Evolutionary conservation across 148 eudicot species (phyloP).

Genomic region (Oxyria digyna): DNA sequence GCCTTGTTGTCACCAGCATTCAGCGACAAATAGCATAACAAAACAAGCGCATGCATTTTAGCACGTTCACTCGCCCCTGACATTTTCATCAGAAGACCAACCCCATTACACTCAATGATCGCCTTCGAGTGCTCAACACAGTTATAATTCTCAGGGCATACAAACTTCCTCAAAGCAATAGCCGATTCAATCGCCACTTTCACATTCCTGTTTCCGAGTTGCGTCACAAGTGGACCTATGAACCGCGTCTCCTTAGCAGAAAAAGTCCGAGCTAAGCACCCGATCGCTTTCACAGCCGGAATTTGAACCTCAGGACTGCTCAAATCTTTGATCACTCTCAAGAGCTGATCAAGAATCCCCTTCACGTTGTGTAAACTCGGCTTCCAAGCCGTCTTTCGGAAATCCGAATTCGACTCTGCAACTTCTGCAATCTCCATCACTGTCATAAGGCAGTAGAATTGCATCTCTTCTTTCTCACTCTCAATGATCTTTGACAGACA

Average conservation of each 20-base stretch:
- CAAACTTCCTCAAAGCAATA: slow-evolving; percentile 50
- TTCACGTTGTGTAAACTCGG: slow-evolving; percentile 55
- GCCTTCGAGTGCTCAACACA: slow-evolving; percentile 55
- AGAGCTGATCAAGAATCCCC: slow-evolving; percentile 56
- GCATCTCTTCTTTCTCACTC: slow-evolving; percentile 51
- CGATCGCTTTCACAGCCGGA: slow-evolving; percentile 52
- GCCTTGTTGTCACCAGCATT: slow-evolving; percentile 59
- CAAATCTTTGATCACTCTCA: slow-evolving; percentile 51
- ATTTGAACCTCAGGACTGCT: slow-evolving; percentile 16
- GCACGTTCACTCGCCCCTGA: slow-evolving; percentile 30
- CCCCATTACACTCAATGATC: slow-evolving; percentile 51
- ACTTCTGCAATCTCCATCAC: slow-evolving; percentile 68
- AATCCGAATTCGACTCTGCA: slow-evolving; percentile 48
- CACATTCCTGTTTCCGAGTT: slow-evolving; percentile 30
- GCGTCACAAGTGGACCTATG: slow-evolving; percentile 40
- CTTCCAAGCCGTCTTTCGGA: slow-evolving; percentile 64
- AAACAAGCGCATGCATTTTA: slow-evolving; percentile 34
- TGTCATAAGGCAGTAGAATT: slow-evolving; percentile 43
- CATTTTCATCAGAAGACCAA: slow-evolving; percentile 43
- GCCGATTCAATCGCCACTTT: slow-evolving; percentile 52
- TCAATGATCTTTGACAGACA: slow-evolving; percentile 62
- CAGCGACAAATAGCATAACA: slow-evolving; percentile 50
- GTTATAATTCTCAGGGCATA: slow-evolving; percentile 40
- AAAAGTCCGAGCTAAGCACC: slow-evolving; percentile 57
- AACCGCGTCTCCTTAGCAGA: slow-evolving; percentile 63